These are phyloP conservation scores for Amanita polypyramis DNA, from an alignment of 768 basidiomycete genomes.

Conservation along the genomic window DNA sequence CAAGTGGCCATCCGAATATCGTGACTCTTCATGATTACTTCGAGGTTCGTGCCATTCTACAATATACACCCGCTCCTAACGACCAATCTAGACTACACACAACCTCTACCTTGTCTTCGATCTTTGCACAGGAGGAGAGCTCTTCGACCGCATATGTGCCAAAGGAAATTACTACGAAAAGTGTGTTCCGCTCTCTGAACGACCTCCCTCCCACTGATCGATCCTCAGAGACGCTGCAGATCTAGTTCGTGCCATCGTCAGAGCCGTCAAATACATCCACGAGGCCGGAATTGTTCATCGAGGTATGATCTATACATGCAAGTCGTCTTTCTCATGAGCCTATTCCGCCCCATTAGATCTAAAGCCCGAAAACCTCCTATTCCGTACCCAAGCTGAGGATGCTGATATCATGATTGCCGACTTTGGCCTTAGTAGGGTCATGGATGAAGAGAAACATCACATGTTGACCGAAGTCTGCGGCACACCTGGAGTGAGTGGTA, in stretches of 20 bases:
- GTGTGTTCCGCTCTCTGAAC: slow-evolving; percentile 29
- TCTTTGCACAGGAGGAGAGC: slow-evolving; percentile 93
- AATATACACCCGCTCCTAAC: not conserved
- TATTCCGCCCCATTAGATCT: slow-evolving; percentile 42
- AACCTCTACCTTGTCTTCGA: slow-evolving; percentile 95
- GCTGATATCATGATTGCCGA: slow-evolving; percentile 97
- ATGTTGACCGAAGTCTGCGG: slow-evolving; percentile 93
- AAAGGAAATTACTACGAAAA: slow-evolving; percentile 95
- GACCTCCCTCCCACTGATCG: not conserved
- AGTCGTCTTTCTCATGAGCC: not conserved
- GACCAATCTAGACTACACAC: slow-evolving; percentile 61
- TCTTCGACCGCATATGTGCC: slow-evolving; percentile 98
- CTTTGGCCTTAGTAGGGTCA: slow-evolving; percentile 85
- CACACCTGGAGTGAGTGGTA: slow-evolving; percentile 65
- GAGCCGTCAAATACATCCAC: slow-evolving; percentile 88
- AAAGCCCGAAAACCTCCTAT: slow-evolving; percentile 96
- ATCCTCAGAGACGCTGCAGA: slow-evolving; percentile 73
- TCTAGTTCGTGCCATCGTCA: slow-evolving; percentile 79
- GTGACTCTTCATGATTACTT: slow-evolving; percentile 96
- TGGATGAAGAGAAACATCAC: slow-evolving; percentile 83
- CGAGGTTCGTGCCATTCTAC: slow-evolving; percentile 47
- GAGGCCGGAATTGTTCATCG: slow-evolving; percentile 89
- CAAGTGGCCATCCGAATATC: slow-evolving; percentile 82
- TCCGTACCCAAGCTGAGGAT: slow-evolving; percentile 81
- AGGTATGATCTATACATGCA: slow-evolving; percentile 27